These are phyloP conservation scores for Sutorius eximius DNA, from an alignment of 1,284 basidiomycete genomes.

Conservation along the genomic window DNA sequence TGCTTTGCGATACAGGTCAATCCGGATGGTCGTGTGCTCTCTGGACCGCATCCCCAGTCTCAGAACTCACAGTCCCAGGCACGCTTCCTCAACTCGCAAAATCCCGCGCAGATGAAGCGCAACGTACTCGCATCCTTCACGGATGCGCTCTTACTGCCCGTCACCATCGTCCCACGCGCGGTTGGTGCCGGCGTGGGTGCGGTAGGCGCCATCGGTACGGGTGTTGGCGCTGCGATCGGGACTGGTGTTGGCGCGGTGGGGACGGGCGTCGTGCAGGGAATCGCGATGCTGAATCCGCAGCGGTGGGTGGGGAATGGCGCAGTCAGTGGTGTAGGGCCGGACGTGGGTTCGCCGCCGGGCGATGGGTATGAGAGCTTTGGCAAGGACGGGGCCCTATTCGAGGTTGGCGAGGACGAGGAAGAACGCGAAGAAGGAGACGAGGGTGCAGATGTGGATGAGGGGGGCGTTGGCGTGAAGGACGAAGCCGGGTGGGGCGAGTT, in stretches of 20 bases:
- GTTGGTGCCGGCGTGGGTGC: slow-evolving; percentile 65
- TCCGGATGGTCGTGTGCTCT: slow-evolving; percentile 12
- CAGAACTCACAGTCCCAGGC: slow-evolving; percentile 44
- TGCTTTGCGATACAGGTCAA: slow-evolving; percentile 1
- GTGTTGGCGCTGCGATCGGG: slow-evolving; percentile 69
- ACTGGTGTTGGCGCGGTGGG: slow-evolving; percentile 62
- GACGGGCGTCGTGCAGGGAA: slow-evolving; percentile 78
- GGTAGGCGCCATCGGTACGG: slow-evolving; percentile 49
- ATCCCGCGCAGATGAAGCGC: slow-evolving; percentile 90
- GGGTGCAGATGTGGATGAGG: slow-evolving; percentile 17
- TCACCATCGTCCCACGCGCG: slow-evolving; percentile 93
- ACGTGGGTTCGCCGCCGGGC: not conserved
- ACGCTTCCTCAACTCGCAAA: slow-evolving; percentile 79
- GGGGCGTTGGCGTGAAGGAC: slow-evolving; percentile 20
- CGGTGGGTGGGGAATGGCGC: slow-evolving; percentile 58
- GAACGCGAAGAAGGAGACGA: slow-evolving; percentile 43
- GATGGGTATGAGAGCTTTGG: slow-evolving; percentile 36
- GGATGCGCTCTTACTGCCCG: slow-evolving; percentile 85
- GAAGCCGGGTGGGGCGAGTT: slow-evolving; percentile 31
- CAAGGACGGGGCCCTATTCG: slow-evolving; percentile 57
- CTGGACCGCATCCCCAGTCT: not conserved
- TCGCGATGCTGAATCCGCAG: slow-evolving; percentile 85
- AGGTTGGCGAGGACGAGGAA: slow-evolving; percentile 58
- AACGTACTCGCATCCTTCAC: slow-evolving; percentile 92
- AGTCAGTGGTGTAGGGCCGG: slow-evolving; percentile 7